Conservation (phyloP, 352 stramenopile genomes). For the Pythium phragmitis region DNA sequence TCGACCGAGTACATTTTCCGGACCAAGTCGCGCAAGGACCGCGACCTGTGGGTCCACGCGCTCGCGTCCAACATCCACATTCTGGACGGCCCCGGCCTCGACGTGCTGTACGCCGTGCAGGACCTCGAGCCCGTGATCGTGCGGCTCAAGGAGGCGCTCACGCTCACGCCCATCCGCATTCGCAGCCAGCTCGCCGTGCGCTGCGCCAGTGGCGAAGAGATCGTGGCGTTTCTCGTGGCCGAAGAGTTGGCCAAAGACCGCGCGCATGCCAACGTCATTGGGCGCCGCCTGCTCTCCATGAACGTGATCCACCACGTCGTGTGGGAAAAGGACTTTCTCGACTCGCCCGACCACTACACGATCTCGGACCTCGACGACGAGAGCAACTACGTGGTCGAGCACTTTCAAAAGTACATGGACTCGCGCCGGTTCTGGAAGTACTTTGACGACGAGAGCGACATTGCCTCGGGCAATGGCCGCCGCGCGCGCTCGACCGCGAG, state of each 20-base stretch:
- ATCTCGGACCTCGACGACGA: conserved; percentile 61
- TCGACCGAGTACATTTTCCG: conserved; percentile 75
- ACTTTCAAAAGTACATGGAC: conserved; percentile 84
- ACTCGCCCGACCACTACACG: conserved; percentile 72
- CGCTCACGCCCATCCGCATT: conserved; percentile 66
- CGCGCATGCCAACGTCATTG: conserved; percentile 50
- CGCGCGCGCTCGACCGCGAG: conserved; percentile 33
- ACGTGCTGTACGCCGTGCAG: conserved; percentile 47
- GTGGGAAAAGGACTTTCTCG: conserved; percentile 84
- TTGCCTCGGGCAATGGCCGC: conserved; percentile 22
- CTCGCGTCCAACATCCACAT: conserved; percentile 67
- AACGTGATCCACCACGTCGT: conserved; percentile 85
- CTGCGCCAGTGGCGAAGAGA: conserved; percentile 64
- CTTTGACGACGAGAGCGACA: conserved; percentile 44
- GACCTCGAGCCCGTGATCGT: conserved; percentile 58
- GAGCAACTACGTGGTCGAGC: conserved; percentile 59
- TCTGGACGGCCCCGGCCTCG: conserved; percentile 43
- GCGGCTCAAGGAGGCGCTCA: conserved; percentile 54
- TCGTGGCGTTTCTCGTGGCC: conserved; percentile 64
- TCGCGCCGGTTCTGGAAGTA: conserved; percentile 81
- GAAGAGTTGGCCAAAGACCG: conserved; percentile 54
- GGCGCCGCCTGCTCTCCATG: conserved; percentile 69
- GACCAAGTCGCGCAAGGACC: conserved; percentile 74
- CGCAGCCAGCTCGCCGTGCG: conserved; percentile 58
- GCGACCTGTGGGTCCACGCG: conserved; percentile 69